Base-by-base conservation (phyloP, 345 rosid species). In the Stellera chamaejasme region DNA sequence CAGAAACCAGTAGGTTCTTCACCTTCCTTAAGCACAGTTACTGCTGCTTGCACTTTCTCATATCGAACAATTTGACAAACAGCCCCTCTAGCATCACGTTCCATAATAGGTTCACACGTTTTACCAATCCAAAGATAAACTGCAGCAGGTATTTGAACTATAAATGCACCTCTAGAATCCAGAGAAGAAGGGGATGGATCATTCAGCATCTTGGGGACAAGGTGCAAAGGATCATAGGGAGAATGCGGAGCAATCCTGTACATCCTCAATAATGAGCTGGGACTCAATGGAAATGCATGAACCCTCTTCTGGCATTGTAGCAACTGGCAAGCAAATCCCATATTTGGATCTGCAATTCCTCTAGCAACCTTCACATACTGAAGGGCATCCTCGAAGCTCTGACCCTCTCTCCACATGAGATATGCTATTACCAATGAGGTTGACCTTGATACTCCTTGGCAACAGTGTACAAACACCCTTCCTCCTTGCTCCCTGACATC, bases 301-400 rank as follows among this genome's bases (percentile, higher is more conserved):
- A 94, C 96, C 76, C 99, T 82, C 73, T 94, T 94, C 52, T 94
- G 99, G 76, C 97, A 94, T 54, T 94, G 97, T 52, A 94, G 60
- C 75, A 94, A 68, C 80, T 94, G 99, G 78, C 97, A 94, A 60
- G 99, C 96, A 63, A 94, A 94, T 43, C 99, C 99, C 99, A 94
- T 87, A 68, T 94, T 94, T 32, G 97, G 99, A 71, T 94, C 99
- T 54, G 97, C 96, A 57, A 94, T 94, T 52, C 95, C 95, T 72
- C 99, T 82, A 0, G 97, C 97, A 27, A 90, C 84, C 81, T 94
- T 94, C 48, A 94, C 99, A 52, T 83, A 83, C 77, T 82, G 96
- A 75, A 94, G 90, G 32, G 99, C 99, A 71, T 90, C 99, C 57
- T 94, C 99, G 54, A 90, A 94, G 74, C 88, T 90, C 84, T 81